Evolutionary conservation across 1,139 yeast genomes (phyloP), one percentile per base, ranked within the genome.

Genomic region (Pichia sp.): DNA sequence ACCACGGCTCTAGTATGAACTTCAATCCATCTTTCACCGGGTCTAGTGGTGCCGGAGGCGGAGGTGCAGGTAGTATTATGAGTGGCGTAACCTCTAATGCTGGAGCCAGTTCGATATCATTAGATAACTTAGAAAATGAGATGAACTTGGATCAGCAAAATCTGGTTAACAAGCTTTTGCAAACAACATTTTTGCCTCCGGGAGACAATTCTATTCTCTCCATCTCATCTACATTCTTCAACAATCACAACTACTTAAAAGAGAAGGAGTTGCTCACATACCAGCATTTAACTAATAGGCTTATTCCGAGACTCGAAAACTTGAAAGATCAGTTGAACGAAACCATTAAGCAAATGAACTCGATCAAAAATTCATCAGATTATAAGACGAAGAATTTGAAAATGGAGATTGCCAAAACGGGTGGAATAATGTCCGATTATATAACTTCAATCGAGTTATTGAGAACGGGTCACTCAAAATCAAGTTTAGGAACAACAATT

Each of bases 251-350:
- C 46, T 68, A 73, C 18, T 48, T 76, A 34, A 71, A 75, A 2
- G 72, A 69, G 44, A 76, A 71, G 53, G 79, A 77, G 56, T 66
- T 71, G 47, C 69, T 70, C 47, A 68, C 87, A 0, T 75, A 82
- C 48, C 80, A 79, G 60, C 89, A 85, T 52, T 70, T 86, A 52
- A 75, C 75, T 39, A 66, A 73, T n/a, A 72, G 76, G 34, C 71
- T 85, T 26, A 75, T 85, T 18, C 93, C 93, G 40, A 79, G 83
- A 61, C 70, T 86, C 48, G 91, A 85, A 60, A 87, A 82, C 58
- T 73, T 86, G 58, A 76, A 85, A 55, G 84, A 80, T 60, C 89
- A 85, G 64, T 69, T 86, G 54, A 72, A 79, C 43, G 74, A 77
- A 45, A 85, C 86, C 58, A 82, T 85, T 50, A 83, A 82, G 64